Base-by-base conservation (phyloP, 352 stramenopile species). In the Pythium diclinum region DNA sequence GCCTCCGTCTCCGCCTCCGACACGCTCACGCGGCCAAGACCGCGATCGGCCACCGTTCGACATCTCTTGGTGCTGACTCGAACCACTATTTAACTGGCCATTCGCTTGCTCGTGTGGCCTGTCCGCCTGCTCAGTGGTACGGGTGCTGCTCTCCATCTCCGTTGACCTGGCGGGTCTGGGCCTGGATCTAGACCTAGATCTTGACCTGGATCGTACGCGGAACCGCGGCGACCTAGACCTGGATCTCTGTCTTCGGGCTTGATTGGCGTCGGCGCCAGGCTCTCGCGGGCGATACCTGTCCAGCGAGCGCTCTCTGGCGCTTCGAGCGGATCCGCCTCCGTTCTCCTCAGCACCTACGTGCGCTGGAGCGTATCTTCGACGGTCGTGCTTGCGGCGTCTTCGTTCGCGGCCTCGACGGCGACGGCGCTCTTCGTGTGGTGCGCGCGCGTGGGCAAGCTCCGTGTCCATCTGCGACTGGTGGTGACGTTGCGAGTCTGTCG, bases 331-430 rank as follows among this genome's bases (percentile, higher is more conserved):
- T 17, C 36, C 16, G 11, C 16, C 36, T 42, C 36, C 11, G 36
- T 17, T 42, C 10, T 42, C 36, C 16, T 49, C 42, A 25, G 16
- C 42, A 25, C 42, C 42, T 25, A 16, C 42, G 42, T 21, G 4
- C 2, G 16, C 16, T 51, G 30, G 46, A 5, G 19, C 47, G 32
- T n/a, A 34, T 17, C 47, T 32, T 11, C 55, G 55, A 28, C 38
- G 36, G 10, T 21, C 54, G 4, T 67, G 42, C 17, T 36, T 48
- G 28, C 46, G 60, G 53, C 54, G 53, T 11, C 46, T 38, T 23
- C 48, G 16, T 19, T 65, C 49, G 19, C 63, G 63, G 7, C 56
- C 28, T 51, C 63, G 56, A 33, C 63, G 63, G 25, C 63, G 63
- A 19, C 63, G 49, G 48, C 56, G 57, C 21, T 69, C 63, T 49